Percentiles rank a stretch among this genome's conserved stretches.
Evolutionary conservation across 768 basidiomycete species (phyloP).

Genomic region (Crucibulum laeve): DNA sequence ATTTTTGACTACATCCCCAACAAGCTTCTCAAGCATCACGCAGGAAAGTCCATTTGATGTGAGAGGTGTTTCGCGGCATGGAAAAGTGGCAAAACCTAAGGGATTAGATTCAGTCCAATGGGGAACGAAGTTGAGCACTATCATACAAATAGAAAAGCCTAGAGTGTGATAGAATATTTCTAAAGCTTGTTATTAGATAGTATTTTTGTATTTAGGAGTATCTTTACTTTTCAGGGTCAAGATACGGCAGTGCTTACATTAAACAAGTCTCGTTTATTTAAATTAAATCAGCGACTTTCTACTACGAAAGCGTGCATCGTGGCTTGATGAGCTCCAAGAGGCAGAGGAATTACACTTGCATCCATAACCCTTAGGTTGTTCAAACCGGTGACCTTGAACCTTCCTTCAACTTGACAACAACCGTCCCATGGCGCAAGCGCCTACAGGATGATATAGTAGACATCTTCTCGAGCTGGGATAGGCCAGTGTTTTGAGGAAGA

Average conservation of each 20-base stretch:
- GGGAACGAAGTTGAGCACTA: neutral
- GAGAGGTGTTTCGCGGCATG: neutral
- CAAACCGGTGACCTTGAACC: neutral
- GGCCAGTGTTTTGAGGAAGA: too few species aligned
- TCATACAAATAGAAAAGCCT: neutral
- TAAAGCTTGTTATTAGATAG: too few species aligned
- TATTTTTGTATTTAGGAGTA: too few species aligned
- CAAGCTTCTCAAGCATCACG: constrained; percentile 26
- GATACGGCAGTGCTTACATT: too few species aligned
- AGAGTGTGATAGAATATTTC: too few species aligned
- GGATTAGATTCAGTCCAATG: neutral
- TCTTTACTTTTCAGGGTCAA: too few species aligned
- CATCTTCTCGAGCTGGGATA: too few species aligned
- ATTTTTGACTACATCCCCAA: constrained; percentile 31
- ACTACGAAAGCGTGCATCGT: neutral
- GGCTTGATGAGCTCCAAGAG: neutral
- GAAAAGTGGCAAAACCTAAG: neutral
- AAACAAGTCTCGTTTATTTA: too few species aligned
- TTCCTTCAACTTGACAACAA: neutral
- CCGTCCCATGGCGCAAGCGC: neutral
- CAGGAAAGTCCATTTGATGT: constrained; percentile 28
- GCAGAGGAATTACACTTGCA: neutral
- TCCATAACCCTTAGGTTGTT: neutral
- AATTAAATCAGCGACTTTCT: neutral
- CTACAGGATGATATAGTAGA: neutral